Percentiles rank a stretch among this genome's conserved stretches.
Evolutionary conservation across 768 basidiomycete genomes (phyloP).

Genomic region (Suillus luteus): DNA sequence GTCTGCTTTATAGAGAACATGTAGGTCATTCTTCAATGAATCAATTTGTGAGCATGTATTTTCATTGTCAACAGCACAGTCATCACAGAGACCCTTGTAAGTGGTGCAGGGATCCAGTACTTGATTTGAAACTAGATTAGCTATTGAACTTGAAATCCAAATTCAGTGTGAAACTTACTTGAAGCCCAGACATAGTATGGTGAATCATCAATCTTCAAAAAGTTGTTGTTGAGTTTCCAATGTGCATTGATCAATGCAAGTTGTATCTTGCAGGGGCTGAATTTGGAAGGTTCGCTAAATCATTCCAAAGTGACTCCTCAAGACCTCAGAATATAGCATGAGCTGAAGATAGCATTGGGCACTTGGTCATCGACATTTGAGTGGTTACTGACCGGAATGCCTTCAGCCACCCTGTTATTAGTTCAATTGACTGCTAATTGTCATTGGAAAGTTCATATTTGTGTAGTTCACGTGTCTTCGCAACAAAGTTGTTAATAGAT

Average conservation of each 20-base stretch:
- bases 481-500: neutral
- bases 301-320: neutral
- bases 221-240: neutral
- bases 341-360: neutral
- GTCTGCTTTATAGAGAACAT: neutral
- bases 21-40: neutral
- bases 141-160: no score
- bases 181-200: neutral
- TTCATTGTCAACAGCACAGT: neutral
- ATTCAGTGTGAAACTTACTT: neutral
- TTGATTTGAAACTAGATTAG: conserved; percentile 1
- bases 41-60: neutral
- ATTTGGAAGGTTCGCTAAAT: neutral
- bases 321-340: neutral
- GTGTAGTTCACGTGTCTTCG: neutral
- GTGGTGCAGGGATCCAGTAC: neutral
- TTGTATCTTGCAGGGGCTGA: neutral
- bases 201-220: neutral
- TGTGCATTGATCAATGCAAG: neutral
- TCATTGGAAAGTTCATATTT: neutral
- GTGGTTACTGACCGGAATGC: neutral
- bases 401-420: neutral
- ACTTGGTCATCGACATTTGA: neutral
- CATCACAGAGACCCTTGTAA: neutral
- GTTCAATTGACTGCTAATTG: neutral